Conservation (phyloP, 2,329 filamentous ascomycete species). For the Fusarium brevicatenulatum region DNA sequence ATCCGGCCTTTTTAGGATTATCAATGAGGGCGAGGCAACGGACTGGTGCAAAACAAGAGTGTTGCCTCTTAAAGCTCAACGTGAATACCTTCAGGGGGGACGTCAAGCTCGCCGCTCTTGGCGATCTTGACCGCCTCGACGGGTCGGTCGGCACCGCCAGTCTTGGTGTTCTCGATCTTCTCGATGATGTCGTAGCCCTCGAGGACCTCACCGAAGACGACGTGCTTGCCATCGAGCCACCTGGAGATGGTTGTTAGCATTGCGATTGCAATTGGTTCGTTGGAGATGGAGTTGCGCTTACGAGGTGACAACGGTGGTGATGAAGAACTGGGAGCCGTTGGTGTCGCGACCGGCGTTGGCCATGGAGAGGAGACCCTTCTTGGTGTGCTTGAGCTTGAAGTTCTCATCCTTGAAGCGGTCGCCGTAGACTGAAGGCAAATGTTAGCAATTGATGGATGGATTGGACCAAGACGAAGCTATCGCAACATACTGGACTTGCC, state of each 20-base stretch:
- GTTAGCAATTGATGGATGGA: conserved; percentile 33
- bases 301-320: conserved; percentile 83
- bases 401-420: conserved; percentile 88
- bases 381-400: conserved; percentile 94
- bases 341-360: conserved; percentile 87
- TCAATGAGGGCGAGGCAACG: conserved; percentile 34
- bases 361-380: conserved; percentile 86
- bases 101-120: conserved; percentile 85
- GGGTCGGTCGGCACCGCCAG: conserved; percentile 73
- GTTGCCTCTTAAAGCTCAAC: conserved; percentile 76
- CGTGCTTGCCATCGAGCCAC: conserved; percentile 86
- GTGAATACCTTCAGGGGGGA: conserved; percentile 92
- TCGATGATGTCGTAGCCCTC: conserved; percentile 85
- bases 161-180: conserved; percentile 79
- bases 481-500: conserved; percentile 81
- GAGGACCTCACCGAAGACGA: conserved; percentile 89
- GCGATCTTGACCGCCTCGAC: conserved; percentile 75
- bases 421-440: conserved; percentile 73
- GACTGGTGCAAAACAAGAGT: conserved; percentile 35
- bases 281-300: conserved; percentile 53
- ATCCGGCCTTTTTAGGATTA: conserved; percentile 33
- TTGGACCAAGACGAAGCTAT: neutral
- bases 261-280: neutral
- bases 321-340: conserved; percentile 92
- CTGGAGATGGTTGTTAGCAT: conserved; percentile 50